A percentile compares a stretch with the other conserved stretches of the same genome.
These are phyloP conservation scores for Boletus rubropictus DNA, from an alignment of 768 basidiomycete species.

Conservation along the genomic window DNA sequence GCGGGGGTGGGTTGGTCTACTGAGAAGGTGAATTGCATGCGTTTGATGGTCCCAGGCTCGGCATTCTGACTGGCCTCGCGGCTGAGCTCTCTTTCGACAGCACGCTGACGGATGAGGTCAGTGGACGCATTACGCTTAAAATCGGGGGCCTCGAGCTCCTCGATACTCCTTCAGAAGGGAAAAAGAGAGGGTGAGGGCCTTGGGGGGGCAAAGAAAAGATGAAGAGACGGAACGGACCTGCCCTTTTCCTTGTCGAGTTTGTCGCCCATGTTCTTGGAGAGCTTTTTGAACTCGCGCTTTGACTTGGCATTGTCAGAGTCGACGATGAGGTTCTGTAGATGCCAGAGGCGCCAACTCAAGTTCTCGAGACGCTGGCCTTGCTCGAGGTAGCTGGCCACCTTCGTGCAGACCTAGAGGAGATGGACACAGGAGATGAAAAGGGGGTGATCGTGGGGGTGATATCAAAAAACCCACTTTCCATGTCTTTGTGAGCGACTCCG, in stretches of 20 bases:
- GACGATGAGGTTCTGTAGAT: slow-evolving; percentile 86
- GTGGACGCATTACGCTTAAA: slow-evolving; percentile 75
- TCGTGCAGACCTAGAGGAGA: slow-evolving; percentile 69
- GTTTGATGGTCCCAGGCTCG: slow-evolving; percentile 68
- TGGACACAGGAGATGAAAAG: neutral
- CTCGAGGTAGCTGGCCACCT: slow-evolving; percentile 86
- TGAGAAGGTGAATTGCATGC: slow-evolving; percentile 89
- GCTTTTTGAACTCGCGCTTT: slow-evolving; percentile 86
- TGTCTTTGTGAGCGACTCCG: slow-evolving; percentile 80
- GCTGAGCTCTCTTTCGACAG: slow-evolving; percentile 74
- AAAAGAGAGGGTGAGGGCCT: slow-evolving; percentile 7
- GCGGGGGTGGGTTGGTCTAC: slow-evolving; percentile 62
- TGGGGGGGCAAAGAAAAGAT: slow-evolving; percentile 15
- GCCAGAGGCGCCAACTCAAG: slow-evolving; percentile 89
- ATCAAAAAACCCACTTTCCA: slow-evolving; percentile 62
- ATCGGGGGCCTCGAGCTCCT: slow-evolving; percentile 78
- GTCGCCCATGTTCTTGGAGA: slow-evolving; percentile 85
- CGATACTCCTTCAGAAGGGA: slow-evolving; percentile 55
- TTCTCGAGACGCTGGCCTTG: slow-evolving; percentile 90
- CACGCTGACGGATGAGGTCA: slow-evolving; percentile 75
- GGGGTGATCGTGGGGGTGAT: slow-evolving; percentile 1
- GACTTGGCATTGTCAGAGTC: slow-evolving; percentile 83
- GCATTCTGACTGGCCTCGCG: slow-evolving; percentile 63
- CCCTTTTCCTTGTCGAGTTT: slow-evolving; percentile 92
- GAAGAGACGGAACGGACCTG: slow-evolving; percentile 48